These are phyloP conservation scores for Trametes pubescens DNA, from an alignment of 1,284 basidiomycete genomes.

Conservation along the genomic window DNA sequence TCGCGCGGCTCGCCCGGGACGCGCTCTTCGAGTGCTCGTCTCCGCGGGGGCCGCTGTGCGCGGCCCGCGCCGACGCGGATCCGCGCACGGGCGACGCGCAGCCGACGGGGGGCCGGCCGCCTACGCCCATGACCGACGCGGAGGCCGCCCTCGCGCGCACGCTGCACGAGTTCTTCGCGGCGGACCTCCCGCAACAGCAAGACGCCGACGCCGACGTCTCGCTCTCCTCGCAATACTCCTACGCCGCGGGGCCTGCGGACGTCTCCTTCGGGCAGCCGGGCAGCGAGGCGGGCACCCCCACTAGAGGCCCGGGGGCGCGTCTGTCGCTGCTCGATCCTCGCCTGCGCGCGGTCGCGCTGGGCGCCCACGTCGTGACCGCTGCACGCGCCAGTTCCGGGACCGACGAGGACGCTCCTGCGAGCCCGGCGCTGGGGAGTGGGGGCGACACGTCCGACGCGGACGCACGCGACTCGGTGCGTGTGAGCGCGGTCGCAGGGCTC, in stretches of 20 bases:
- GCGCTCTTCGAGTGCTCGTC: constrained; percentile 10
- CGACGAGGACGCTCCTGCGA: not conserved
- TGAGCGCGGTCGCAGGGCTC: not conserved
- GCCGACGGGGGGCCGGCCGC: not conserved
- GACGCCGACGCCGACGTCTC: not conserved
- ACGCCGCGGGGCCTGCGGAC: too few relatives aligned
- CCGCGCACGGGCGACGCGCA: not conserved
- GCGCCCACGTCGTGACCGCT: constrained; percentile 5
- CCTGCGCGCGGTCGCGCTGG: constrained; percentile 12
- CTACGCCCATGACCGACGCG: not conserved
- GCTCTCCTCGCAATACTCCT: too few relatives aligned
- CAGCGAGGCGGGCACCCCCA: not conserved
- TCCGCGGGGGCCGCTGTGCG: constrained; percentile 15
- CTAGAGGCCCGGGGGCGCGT: constrained; percentile 1
- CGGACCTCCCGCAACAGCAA: not conserved
- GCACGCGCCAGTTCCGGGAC: constrained; percentile 5
- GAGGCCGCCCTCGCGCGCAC: not conserved
- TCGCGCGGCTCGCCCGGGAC: constrained; percentile 14
- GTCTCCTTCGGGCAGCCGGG: too few relatives aligned
- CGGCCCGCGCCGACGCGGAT: constrained; percentile 8
- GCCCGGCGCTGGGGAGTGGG: not conserved
- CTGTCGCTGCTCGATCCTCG: constrained; percentile 20
- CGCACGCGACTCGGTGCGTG: not conserved
- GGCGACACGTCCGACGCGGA: not conserved
- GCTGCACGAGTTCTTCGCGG: not conserved